Conservation (phyloP, 225 moss, liverwort and hornwort species). For the Sphagnum contortum region DNA sequence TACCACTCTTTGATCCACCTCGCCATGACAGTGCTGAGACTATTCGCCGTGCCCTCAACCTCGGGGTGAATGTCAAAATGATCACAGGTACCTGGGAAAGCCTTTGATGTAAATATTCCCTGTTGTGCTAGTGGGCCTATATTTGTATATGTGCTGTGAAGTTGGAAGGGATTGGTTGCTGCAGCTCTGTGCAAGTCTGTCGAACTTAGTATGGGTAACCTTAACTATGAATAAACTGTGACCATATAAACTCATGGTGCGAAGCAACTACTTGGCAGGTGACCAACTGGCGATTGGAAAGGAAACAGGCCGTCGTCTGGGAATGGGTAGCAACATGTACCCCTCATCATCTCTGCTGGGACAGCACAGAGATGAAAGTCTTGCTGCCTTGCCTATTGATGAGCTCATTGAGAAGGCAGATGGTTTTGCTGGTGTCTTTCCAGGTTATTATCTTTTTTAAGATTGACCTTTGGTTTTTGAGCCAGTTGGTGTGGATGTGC, state of each 20-base stretch:
- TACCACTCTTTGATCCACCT: constrained; percentile 74
- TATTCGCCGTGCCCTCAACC: constrained; percentile 55
- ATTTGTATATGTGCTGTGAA: no score
- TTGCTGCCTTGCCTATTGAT: constrained; percentile 44
- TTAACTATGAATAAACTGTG: no score
- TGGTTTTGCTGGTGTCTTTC: constrained; percentile 82
- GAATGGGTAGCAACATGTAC: constrained; percentile 81
- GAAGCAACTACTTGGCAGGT: constrained; percentile 10
- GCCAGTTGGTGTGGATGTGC: no score
- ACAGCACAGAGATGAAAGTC: constrained; percentile 25
- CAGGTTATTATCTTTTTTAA: constrained; percentile 19
- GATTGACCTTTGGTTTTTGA: no score
- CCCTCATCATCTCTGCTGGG: constrained; percentile 67
- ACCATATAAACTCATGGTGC: no score
- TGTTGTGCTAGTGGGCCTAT: no score
- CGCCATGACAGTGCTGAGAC: constrained; percentile 79
- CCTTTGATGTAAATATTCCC: no score
- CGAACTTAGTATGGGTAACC: no score
- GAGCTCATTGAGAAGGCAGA: constrained; percentile 79
- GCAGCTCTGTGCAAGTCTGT: no score
- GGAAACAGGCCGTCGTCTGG: constrained; percentile 66
- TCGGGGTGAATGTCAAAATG: constrained; percentile 79
- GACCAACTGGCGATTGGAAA: constrained; percentile 73
- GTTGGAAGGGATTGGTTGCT: no score
- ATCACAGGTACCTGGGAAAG: constrained; percentile 29